These are phyloP conservation scores for Berberis thunbergii DNA, from an alignment of 164 flowering plant genomes.

Conservation along the genomic window DNA sequence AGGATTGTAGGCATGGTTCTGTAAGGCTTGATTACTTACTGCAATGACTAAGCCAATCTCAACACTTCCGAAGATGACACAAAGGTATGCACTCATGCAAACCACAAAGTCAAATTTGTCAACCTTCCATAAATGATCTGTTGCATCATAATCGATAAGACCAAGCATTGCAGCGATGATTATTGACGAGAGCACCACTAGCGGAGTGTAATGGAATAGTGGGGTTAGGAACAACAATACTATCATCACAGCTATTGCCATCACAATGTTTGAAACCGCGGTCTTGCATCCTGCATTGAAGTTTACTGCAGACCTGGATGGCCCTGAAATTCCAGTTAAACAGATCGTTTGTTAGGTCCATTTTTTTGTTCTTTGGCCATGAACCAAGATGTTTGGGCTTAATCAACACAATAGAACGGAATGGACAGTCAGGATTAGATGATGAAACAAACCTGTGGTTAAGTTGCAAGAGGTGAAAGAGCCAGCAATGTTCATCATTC, in stretches of 20 bases:
- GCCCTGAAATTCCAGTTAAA: constrained; percentile 32
- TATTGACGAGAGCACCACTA: constrained; percentile 62
- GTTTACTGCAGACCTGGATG: constrained; percentile 69
- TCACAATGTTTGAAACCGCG: constrained; percentile 69
- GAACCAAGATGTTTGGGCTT: background rate
- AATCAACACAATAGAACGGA: background rate
- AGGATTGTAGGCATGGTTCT: too few relatives aligned
- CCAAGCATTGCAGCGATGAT: constrained; percentile 70
- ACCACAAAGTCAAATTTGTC: constrained; percentile 64
- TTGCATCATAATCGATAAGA: constrained; percentile 56
- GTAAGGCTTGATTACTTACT: constrained; percentile 20
- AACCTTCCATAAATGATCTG: constrained; percentile 48
- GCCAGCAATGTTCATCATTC: constrained; percentile 79
- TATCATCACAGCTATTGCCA: constrained; percentile 63
- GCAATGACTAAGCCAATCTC: constrained; percentile 50
- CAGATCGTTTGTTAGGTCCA: too few relatives aligned
- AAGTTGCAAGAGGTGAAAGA: constrained; percentile 79
- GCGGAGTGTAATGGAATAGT: constrained; percentile 71
- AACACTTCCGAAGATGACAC: constrained; percentile 56
- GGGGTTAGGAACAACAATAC: constrained; percentile 60
- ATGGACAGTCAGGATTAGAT: background rate
- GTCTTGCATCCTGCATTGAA: constrained; percentile 77
- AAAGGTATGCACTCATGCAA: constrained; percentile 48
- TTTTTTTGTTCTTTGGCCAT: background rate
- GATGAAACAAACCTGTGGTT: constrained; percentile 48